phyloP scores from a whole-genome alignment of 2,329 filamentous ascomycete species.

The Cladosporium sp. region DNA sequence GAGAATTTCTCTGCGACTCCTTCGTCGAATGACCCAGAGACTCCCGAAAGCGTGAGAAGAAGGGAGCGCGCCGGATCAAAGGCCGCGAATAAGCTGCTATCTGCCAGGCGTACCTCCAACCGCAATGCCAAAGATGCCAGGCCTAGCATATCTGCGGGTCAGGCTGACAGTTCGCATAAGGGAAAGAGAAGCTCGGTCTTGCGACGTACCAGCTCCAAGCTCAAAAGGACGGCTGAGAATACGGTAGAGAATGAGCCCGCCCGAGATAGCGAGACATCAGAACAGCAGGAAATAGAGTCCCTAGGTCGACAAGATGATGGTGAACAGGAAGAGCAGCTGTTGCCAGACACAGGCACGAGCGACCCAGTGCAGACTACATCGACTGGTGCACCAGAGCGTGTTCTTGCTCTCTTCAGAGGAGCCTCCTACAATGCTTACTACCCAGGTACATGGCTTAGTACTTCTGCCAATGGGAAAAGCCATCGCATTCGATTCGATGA shows the following conservation, averaged over 20 bases:
- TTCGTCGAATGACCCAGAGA: slow-evolving; percentile 17
- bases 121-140: neutral
- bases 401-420: slow-evolving; percentile 57
- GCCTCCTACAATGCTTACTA: slow-evolving; percentile 49
- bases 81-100: slow-evolving; percentile 30
- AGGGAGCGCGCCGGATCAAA: slow-evolving; percentile 34
- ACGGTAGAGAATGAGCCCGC: neutral
- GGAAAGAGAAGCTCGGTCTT: neutral
- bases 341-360: too few species aligned
- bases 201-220: neutral
- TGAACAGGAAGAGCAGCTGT: too few species aligned
- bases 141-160: neutral
- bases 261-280: neutral
- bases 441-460: slow-evolving; percentile 55
- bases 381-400: slow-evolving; percentile 41
- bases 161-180: neutral
- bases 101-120: slow-evolving; percentile 10
- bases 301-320: too few species aligned
- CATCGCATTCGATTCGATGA: slow-evolving; percentile 49
- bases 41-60: slow-evolving; percentile 25
- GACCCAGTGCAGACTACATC: neutral
- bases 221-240: neutral
- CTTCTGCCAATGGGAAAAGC: slow-evolving; percentile 36
- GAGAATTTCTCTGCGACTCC: slow-evolving; percentile 13
- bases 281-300: neutral